Evolutionary conservation across 805 yeast genomes (phyloP), one percentile per base, ranked within the genome.

Genomic region (Yarrowia osloensis): DNA sequence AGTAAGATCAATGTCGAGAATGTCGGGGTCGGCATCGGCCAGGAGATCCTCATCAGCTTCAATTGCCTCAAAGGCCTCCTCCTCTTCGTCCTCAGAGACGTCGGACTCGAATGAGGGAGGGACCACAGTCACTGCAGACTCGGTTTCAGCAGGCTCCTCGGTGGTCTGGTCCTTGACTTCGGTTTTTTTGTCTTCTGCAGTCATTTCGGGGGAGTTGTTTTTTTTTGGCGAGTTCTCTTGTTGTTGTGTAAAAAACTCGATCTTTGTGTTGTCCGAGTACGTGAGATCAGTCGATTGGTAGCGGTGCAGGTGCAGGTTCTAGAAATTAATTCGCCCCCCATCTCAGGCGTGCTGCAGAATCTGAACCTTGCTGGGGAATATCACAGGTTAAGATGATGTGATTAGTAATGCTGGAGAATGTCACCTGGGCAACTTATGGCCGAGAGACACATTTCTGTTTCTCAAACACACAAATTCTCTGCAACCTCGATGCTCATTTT

Each of bases 41-140:
- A 88, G 80, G 52, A 87, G 77, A 68, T 86, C 88, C 35, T 74
- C 77, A 74, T 87, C 91, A 2, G 88, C 83, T 3, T 84, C 88
- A 47, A 86, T 81, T 24, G 77, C 73, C 65, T 85, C 84, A 26
- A 66, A 61, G 17, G 68, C 66, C 13, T 44, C 54, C 24, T 61
- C 66, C 33, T 39, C 49, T 33, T 61, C 66, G 26, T 61, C 66
- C 5, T 61, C 54, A 15, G 66, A 61, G 15, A 24, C 66, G 44
- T 46, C 66, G 7, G 54, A 31, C 29, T 39, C 49, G 49, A 57
- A 57, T 4, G 33, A 28, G 2, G 63, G 49, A 17, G 47, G 63
- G 19, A 57, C 63, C 8, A 40, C 47, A 7, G 49, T 35, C 9
- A 54, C 61, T 0, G 61, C 31, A 3, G 63, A 28, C 15, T 57